phyloP scores from a whole-genome alignment of 2,329 filamentous ascomycete genomes.

The Colletotrichum lini region DNA sequence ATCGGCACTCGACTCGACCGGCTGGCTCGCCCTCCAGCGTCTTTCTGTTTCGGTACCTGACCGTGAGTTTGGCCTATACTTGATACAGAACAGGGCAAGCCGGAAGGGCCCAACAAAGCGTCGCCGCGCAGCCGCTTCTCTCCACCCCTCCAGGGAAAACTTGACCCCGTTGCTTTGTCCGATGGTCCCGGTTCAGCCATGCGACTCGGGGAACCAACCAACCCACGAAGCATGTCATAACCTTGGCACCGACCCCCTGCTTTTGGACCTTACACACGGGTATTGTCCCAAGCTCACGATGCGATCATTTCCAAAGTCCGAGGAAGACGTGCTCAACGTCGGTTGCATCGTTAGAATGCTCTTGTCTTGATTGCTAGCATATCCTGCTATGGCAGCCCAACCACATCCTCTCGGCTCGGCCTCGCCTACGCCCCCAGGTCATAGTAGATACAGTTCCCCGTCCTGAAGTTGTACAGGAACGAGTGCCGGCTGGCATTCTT shows the following conservation, averaged over 20 bases:
- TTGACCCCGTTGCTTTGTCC: slow-evolving; percentile 34
- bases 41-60: slow-evolving; percentile 31
- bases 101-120: slow-evolving; percentile 26
- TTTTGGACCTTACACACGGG: background rate
- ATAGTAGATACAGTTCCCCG: slow-evolving; percentile 87
- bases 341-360: background rate
- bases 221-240: slow-evolving; percentile 13
- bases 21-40: background rate
- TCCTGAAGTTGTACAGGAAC: slow-evolving; percentile 94
- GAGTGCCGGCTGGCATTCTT: slow-evolving; percentile 75
- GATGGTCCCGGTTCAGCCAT: slow-evolving; percentile 21
- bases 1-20: background rate
- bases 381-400: no score
- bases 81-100: background rate
- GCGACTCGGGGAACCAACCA: background rate
- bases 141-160: background rate
- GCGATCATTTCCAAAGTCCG: background rate
- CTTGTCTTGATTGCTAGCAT: background rate
- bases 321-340: background rate
- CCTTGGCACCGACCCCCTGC: slow-evolving; percentile 30
- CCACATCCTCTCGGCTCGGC: background rate
- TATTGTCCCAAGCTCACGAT: slow-evolving; percentile 10
- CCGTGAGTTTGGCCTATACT: slow-evolving; percentile 11
- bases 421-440: slow-evolving; percentile 71
- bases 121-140: background rate